Conservation (phyloP, 2,329 filamentous ascomycete genomes). For the Neofusicoccum sp. region DNA sequence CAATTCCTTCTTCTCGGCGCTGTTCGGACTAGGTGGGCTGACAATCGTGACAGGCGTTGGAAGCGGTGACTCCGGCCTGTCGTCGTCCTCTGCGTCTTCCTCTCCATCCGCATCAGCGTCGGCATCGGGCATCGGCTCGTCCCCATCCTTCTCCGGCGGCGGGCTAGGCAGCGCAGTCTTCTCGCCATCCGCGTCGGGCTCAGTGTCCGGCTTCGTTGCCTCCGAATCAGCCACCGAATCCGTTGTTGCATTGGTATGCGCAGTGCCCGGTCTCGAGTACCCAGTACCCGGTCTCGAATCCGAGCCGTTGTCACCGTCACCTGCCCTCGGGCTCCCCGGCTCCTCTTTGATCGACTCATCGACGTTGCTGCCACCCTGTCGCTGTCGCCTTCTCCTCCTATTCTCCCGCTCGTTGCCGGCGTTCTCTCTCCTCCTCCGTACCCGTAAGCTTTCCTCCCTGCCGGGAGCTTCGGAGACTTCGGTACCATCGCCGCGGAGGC, state of each 20-base stretch:
- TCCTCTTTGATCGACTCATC: slow-evolving; percentile 17
- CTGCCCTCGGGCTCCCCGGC: neutral
- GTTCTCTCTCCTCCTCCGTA: slow-evolving; percentile 68
- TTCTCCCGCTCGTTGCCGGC: slow-evolving; percentile 76
- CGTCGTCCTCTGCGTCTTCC: slow-evolving; percentile 6
- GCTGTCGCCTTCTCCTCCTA: slow-evolving; percentile 56
- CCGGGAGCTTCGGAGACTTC: slow-evolving; percentile 45
- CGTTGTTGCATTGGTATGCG: neutral
- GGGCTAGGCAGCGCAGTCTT: slow-evolving; percentile 33
- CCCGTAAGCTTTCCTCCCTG: slow-evolving; percentile 42
- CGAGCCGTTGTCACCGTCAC: slow-evolving; percentile 8
- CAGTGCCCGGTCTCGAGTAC: slow-evolving; percentile 5
- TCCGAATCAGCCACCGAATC: slow-evolving; percentile 10
- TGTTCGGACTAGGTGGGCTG: slow-evolving; percentile 35
- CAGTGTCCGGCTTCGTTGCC: neutral
- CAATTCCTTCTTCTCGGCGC: neutral
- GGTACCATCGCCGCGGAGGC: slow-evolving; percentile 65
- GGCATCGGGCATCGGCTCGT: slow-evolving; percentile 18
- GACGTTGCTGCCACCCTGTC: slow-evolving; percentile 7
- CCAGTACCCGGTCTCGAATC: slow-evolving; percentile 12
- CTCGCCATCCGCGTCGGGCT: slow-evolving; percentile 19
- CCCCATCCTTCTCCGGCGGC: slow-evolving; percentile 29
- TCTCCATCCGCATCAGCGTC: slow-evolving; percentile 3
- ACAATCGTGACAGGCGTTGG: slow-evolving; percentile 36
- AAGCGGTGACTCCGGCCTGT: slow-evolving; percentile 12